These are phyloP conservation scores for Aspergillus affinis DNA, from an alignment of 495 filamentous ascomycete genomes.

Conservation along the genomic window DNA sequence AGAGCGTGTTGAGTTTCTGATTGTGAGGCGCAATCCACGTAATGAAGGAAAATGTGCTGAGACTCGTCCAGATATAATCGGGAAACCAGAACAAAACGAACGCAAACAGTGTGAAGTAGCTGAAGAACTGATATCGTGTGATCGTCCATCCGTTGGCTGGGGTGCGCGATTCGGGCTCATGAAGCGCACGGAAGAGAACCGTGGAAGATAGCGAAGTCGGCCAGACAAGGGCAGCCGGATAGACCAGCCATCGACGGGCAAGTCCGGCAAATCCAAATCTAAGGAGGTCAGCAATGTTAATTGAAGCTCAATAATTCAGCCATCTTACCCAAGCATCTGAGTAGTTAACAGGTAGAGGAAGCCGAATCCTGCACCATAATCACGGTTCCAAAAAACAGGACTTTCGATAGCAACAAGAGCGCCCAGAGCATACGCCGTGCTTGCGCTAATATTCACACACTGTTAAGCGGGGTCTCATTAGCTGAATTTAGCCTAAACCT, in stretches of 20 bases:
- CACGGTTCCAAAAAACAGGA: constrained; percentile 55
- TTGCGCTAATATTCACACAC: constrained; percentile 34
- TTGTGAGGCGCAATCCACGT: constrained; percentile 63
- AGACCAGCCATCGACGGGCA: constrained; percentile 61
- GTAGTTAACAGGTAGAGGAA: constrained; percentile 61
- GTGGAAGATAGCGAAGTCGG: constrained; percentile 29
- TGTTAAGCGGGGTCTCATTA: neutral
- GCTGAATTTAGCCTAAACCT: neutral
- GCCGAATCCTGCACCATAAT: constrained; percentile 63
- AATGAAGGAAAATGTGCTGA: constrained; percentile 61
- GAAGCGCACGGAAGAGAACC: constrained; percentile 43
- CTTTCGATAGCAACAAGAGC: constrained; percentile 57
- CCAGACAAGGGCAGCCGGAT: constrained; percentile 40
- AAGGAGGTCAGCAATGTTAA: neutral
- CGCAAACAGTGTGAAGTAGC: constrained; percentile 40
- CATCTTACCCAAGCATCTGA: constrained; percentile 58
- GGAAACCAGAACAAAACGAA: constrained; percentile 72
- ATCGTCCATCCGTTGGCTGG: constrained; percentile 54
- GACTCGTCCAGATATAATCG: constrained; percentile 68
- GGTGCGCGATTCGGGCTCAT: constrained; percentile 40
- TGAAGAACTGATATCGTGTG: constrained; percentile 57
- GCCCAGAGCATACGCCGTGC: constrained; percentile 57
- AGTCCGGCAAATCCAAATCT: constrained; percentile 61
- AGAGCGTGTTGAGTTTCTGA: constrained; percentile 60
- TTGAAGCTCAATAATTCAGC: neutral